Conservation (phyloP, 192 early-diverging fungal genomes). For the Coemansia sp. region DNA sequence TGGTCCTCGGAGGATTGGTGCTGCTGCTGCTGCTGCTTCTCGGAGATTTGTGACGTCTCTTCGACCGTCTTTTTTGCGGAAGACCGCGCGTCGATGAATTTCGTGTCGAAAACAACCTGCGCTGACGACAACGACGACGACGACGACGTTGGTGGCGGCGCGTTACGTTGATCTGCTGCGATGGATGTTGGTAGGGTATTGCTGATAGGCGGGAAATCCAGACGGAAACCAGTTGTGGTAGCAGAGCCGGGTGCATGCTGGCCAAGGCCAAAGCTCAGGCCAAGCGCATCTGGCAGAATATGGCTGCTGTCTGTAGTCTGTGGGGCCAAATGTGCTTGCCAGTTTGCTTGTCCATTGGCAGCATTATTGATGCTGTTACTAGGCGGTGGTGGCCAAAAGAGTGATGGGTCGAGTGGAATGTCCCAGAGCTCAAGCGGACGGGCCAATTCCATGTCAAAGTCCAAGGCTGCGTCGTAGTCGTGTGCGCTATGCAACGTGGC, state of each 20-base stretch:
- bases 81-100: conserved; percentile 44
- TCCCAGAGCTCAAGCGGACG: conserved; percentile 45
- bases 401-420: conserved; percentile 20
- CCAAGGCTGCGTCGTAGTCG: conserved; percentile 6
- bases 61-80: conserved; percentile 12
- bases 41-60: too few species aligned
- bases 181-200: conserved; percentile 13
- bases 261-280: too few species aligned
- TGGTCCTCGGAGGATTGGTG: background rate
- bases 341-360: too few species aligned
- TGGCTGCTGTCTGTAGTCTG: too few species aligned
- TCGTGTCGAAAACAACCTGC: conserved; percentile 25
- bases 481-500: background rate
- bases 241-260: too few species aligned
- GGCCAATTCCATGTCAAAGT: conserved; percentile 38
- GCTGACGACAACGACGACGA: background rate
- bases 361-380: background rate
- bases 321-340: too few species aligned
- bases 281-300: too few species aligned
- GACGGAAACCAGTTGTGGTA: too few species aligned
- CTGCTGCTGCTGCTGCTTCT: conserved; percentile 4
- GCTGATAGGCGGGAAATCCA: too few species aligned
- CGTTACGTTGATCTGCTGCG: conserved; percentile 11
- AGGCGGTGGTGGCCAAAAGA: conserved; percentile 13
- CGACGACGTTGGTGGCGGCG: background rate